These are phyloP conservation scores for Phylloporus scabripes DNA, from an alignment of 768 basidiomycete species.

Conservation along the genomic window DNA sequence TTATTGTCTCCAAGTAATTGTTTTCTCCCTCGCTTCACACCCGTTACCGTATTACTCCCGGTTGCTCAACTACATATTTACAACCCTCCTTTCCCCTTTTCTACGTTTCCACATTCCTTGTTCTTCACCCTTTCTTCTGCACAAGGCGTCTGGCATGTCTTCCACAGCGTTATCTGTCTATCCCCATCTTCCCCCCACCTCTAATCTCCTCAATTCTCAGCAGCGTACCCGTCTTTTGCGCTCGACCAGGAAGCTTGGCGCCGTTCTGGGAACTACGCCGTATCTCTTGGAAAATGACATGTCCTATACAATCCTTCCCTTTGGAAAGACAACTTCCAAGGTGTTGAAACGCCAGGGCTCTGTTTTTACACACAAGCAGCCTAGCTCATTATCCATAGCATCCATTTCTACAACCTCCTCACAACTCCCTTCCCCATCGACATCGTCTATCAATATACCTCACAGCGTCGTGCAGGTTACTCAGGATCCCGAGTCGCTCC, in stretches of 20 bases:
- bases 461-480: neutral
- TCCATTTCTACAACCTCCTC: conserved; percentile 15
- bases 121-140: neutral
- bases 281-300: conserved; percentile 27
- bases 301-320: conserved; percentile 19
- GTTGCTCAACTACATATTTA: conserved; percentile 4
- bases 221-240: conserved; percentile 34
- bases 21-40: neutral
- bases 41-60: neutral
- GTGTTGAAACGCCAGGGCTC: conserved; percentile 31
- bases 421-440: conserved; percentile 10
- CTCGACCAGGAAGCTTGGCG: conserved; percentile 33
- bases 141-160: conserved; percentile 20
- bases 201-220: conserved; percentile 27
- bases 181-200: conserved; percentile 31
- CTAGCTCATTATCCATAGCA: conserved; percentile 18
- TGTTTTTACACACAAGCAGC: conserved; percentile 22
- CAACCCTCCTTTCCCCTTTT: neutral
- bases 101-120: neutral
- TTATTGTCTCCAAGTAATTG: neutral
- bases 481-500: conserved; percentile 10
- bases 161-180: conserved; percentile 12
- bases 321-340: conserved; percentile 16
- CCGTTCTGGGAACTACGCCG: conserved; percentile 35
- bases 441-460: conserved; percentile 16